phyloP scores from a whole-genome alignment of 1,284 basidiomycete genomes.

The Moesziomyces aphidis region DNA sequence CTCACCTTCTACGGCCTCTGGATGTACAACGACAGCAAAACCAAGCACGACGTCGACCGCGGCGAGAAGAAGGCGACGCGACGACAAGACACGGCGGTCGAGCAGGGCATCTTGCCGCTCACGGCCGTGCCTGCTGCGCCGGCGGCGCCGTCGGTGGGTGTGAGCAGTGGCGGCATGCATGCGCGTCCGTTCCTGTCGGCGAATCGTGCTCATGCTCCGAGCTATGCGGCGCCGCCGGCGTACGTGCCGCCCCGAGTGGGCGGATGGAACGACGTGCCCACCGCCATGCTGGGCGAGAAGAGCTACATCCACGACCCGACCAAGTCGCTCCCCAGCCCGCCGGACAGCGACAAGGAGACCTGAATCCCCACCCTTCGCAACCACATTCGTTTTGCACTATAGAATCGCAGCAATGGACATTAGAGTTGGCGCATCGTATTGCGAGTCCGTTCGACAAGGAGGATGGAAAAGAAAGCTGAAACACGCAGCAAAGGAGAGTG shows the following conservation, averaged over 20 bases:
- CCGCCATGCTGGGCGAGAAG: conserved; percentile 4
- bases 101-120: conserved; percentile 8
- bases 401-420: neutral
- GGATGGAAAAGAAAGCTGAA: too few relatives aligned
- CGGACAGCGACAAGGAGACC: conserved; percentile 43
- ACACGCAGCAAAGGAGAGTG: too few relatives aligned
- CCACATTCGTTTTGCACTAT: neutral
- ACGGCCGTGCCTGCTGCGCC: neutral
- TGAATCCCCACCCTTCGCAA: neutral
- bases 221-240: neutral
- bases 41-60: conserved; percentile 34
- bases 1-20: conserved; percentile 89
- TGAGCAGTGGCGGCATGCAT: neutral
- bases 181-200: neutral
- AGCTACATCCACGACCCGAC: conserved; percentile 44
- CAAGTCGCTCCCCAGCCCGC: conserved; percentile 37
- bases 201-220: neutral
- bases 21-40: conserved; percentile 94
- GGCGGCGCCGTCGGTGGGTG: too few relatives aligned
- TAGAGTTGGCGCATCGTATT: too few relatives aligned
- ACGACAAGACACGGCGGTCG: conserved; percentile 6
- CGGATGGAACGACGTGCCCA: conserved; percentile 40
- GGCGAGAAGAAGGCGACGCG: conserved; percentile 22
- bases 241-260: conserved; percentile 8
- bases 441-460: too few relatives aligned